These are phyloP conservation scores for Fraxinus xanthoxyloides DNA, from an alignment of 305 asterid genomes.

Conservation along the genomic window DNA sequence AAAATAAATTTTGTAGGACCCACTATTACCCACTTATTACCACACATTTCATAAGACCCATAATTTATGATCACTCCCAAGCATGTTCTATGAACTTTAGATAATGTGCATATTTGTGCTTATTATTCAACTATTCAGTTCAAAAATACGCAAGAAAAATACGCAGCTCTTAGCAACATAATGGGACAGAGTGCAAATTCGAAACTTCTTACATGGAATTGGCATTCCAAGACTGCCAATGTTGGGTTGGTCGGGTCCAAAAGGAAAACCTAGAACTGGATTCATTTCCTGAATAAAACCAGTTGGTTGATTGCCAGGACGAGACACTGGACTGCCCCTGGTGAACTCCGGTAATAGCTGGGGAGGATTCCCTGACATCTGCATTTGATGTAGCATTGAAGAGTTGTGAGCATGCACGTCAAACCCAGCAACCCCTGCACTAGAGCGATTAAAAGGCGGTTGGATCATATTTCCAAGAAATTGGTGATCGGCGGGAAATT, in stretches of 20 bases:
- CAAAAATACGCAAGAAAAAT: neutral
- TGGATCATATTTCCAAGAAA: constrained; percentile 45
- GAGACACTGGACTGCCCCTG: constrained; percentile 48
- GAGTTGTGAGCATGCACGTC: constrained; percentile 50
- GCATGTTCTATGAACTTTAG: neutral
- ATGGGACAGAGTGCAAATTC: neutral
- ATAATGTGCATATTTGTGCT: neutral
- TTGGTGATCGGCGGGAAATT: constrained; percentile 52
- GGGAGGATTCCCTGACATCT: constrained; percentile 45
- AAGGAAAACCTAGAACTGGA: constrained; percentile 62
- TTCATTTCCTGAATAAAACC: constrained; percentile 55
- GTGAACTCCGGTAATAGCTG: constrained; percentile 49
- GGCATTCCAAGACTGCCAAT: constrained; percentile 53
- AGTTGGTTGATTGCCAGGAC: constrained; percentile 54
- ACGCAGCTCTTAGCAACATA: neutral
- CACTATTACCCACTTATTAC: neutral
- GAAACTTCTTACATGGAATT: constrained; percentile 50
- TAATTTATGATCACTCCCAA: neutral
- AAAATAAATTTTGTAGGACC: neutral
- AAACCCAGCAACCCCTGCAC: constrained; percentile 54
- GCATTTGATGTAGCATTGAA: constrained; percentile 66
- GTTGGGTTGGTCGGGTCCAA: constrained; percentile 52
- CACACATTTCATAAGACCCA: neutral
- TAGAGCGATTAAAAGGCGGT: constrained; percentile 61
- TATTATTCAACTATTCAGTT: constrained; percentile 6